These are phyloP conservation scores for Colletotrichum brevisporum DNA, from an alignment of 2,329 filamentous ascomycete species.

Conservation along the genomic window DNA sequence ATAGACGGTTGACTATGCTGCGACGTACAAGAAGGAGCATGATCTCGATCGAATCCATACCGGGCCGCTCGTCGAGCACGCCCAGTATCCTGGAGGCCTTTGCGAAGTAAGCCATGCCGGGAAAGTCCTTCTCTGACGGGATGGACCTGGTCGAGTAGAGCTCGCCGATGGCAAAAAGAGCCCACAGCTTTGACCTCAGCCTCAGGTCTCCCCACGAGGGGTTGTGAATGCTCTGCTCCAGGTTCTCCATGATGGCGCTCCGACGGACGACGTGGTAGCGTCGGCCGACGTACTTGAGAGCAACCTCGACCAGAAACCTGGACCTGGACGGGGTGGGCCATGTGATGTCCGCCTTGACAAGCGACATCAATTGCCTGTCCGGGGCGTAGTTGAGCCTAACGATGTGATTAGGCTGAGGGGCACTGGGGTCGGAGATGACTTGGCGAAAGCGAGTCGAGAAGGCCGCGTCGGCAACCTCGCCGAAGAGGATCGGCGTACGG, in stretches of 20 bases:
- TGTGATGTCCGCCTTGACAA: constrained; percentile 49
- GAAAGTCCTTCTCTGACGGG: constrained; percentile 51
- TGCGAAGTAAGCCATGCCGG: constrained; percentile 59
- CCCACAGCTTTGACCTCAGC: constrained; percentile 57
- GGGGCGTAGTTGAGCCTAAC: constrained; percentile 51
- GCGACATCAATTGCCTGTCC: constrained; percentile 46
- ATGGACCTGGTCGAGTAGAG: constrained; percentile 58
- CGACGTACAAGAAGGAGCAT: constrained; percentile 58
- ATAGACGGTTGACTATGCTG: background rate
- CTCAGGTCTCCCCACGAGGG: constrained; percentile 51
- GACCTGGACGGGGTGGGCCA: constrained; percentile 57
- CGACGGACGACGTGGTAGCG: constrained; percentile 58
- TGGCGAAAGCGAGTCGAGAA: constrained; percentile 55
- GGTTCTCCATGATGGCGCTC: constrained; percentile 52
- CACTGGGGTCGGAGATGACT: constrained; percentile 47
- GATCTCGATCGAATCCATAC: constrained; percentile 59
- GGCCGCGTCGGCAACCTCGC: constrained; percentile 52
- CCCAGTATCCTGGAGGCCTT: constrained; percentile 55
- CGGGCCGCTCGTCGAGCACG: constrained; percentile 58
- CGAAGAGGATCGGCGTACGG: constrained; percentile 51
- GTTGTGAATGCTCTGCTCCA: constrained; percentile 55
- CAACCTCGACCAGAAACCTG: constrained; percentile 55
- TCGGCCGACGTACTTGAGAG: constrained; percentile 55
- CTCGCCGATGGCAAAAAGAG: constrained; percentile 61
- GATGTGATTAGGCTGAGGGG: constrained; percentile 47